Evolutionary conservation across 768 basidiomycete genomes (phyloP), one percentile per base, ranked within the genome.

Genomic region (Leccinum disarticulatum): DNA sequence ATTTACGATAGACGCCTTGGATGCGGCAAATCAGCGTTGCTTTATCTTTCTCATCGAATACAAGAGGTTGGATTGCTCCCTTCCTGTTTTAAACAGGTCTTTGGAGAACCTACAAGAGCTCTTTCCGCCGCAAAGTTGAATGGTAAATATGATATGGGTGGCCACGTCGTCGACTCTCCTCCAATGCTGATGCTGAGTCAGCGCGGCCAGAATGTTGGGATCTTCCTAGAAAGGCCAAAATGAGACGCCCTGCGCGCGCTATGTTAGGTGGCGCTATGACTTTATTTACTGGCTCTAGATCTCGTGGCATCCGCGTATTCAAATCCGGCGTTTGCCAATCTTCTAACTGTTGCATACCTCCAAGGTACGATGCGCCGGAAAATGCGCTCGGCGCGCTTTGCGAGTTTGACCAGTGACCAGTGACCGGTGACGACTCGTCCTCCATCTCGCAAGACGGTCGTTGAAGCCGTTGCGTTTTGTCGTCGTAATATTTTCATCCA

Each of bases 21-120:
- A 98, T 80, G 27, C 97, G 82, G 5, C 79, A 80, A 51, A 87
- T 79, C 41, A 97, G 74, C 7, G 81, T 81, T 1, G 79, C 74
- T 61, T 83, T 81, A 65, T 96, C 93, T 68, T 86, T 88, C 54
- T 91, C 90, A 62, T 95, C 93, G 43, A 98, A 84, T 73, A 93
- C 93, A 54, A 98, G 82, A 27, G 25, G 25, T 27, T 1, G 95
- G 96, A 69, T 99, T 98, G 64, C 82, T 83, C 73, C 96, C 93
- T 74, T 99, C 96, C 91, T 91, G 98, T 66, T 94, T 94, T 41
- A 98, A 76, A 71, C 97, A 98, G 1, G 83, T 79, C 68, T 93
- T 91, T 96, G 97, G 98, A 25, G 85, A 83, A 25, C 87, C 85
- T n/a, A 94, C 85, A 30, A 90, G 81, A 15, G 81, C 81, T 49